Percentiles rank a stretch among this genome's conserved stretches.
Evolutionary conservation across 2,329 filamentous ascomycete species (phyloP).

Genomic region (Acephala macrosclerotiorum): DNA sequence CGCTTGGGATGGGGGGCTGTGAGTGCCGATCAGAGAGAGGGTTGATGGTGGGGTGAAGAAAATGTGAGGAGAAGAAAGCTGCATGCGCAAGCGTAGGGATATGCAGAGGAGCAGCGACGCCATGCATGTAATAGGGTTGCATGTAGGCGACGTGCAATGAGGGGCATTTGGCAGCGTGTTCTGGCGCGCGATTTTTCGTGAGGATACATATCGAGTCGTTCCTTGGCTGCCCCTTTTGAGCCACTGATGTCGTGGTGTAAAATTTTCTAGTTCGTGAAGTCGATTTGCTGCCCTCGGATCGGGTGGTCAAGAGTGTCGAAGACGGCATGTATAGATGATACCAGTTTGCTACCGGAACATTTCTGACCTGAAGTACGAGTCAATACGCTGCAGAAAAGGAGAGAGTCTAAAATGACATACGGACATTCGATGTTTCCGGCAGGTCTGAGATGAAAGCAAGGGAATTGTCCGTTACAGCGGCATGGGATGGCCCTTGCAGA

Average conservation of each 20-base stretch:
- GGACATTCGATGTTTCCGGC: conserved; percentile 35
- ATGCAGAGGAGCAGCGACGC: conserved; percentile 25
- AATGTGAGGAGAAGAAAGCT: conserved; percentile 8
- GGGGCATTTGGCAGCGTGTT: conserved; percentile 8
- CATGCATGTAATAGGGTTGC: conserved; percentile 28
- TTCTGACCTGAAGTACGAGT: neutral
- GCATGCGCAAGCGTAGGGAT: conserved; percentile 24
- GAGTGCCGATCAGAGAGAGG: neutral
- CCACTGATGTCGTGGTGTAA: neutral
- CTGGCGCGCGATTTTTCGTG: conserved; percentile 8
- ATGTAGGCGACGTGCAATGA: neutral
- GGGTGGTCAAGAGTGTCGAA: neutral
- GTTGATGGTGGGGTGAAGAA: conserved; percentile 2
- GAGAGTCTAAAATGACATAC: conserved; percentile 3
- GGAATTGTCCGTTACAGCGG: conserved; percentile 20
- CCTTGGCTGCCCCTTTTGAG: conserved; percentile 1
- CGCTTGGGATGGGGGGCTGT: conserved; percentile 10
- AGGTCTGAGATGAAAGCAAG: conserved; percentile 21
- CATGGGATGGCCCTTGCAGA: conserved; percentile 26
- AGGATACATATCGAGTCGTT: neutral
- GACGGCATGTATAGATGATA: neutral
- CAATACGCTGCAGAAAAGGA: neutral
- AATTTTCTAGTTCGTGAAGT: neutral
- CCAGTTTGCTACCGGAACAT: neutral
- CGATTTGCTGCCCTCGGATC: neutral